Base-by-base conservation (phyloP, 495 filamentous ascomycete genomes). In the Immersiella caudata region DNA sequence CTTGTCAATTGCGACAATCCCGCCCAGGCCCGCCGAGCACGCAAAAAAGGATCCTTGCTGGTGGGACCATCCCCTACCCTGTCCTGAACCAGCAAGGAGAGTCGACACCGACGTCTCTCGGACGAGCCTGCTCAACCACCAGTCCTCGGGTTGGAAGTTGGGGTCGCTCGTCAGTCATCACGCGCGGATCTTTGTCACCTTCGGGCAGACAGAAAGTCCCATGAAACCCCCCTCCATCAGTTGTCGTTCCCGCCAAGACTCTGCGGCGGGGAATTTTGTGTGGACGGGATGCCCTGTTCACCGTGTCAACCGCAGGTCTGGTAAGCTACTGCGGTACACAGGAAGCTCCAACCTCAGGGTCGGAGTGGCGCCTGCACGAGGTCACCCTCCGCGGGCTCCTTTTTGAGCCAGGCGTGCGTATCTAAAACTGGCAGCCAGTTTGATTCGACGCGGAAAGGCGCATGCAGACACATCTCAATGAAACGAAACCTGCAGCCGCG, bases 1-100 rank as follows among this genome's bases (percentile, higher is more conserved):
- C 75, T 36, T 60, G 75, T 77, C 71, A 46, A 67, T 71, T 64
- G 56, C 69, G 68, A 68, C 60, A 64, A 69, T 73, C 64, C 71
- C 73, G 29, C 29, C 29, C 29, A 33, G 4, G 29, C 29, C n/a
- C 29, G 67, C 65, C 55, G 59, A 70, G 68, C 73, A 69, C 68
- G 70, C 66, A 68, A 71, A 74, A 66, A 71, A 69, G 46, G 52
- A 70, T 60, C 71, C 73, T 66, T 74, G 67, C 27, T 50, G 25
- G 60, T 65, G 69, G 36, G 35, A 51, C 61, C 16, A 62, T 62
- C 58, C 71, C 66, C 51, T 63, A 21, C 60, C 63, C 29, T 33
- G 29, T 33, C 29, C 29, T 29, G 55, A 26, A n/a, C 16, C 52
- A 26, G 20, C 29, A 33, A 33, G 8, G 8, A 12, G 40, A 18